Percentiles rank a stretch among this genome's conserved stretches.
These are phyloP conservation scores for Chrysanthemum makinoi DNA, from an alignment of 129 eudicot genomes.

Conservation along the genomic window DNA sequence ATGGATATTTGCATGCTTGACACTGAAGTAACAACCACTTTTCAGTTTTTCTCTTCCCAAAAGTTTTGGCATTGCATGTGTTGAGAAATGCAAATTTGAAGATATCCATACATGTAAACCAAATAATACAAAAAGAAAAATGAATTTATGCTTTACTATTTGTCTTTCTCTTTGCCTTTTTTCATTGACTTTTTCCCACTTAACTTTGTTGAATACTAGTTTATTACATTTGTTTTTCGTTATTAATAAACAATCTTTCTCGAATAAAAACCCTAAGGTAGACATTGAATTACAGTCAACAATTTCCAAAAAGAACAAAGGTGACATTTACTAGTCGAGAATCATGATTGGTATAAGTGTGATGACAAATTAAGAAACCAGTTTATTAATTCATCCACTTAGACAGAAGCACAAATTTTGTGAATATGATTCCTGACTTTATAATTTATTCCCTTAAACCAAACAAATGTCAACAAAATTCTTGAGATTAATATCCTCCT, in stretches of 20 bases:
- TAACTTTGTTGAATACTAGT: neutral
- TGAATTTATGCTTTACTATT: constrained; percentile 35
- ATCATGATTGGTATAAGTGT: too few species aligned
- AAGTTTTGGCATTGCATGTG: constrained; percentile 40
- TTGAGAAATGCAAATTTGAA: constrained; percentile 34
- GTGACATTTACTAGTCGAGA: too few species aligned
- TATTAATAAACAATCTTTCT: constrained; percentile 10
- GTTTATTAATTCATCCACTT: too few species aligned
- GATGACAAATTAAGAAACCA: too few species aligned
- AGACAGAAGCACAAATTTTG: too few species aligned
- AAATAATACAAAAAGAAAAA: constrained; percentile 26
- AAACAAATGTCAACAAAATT: too few species aligned
- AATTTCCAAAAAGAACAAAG: too few species aligned
- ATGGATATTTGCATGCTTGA: constrained; percentile 36
- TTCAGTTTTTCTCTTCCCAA: constrained; percentile 44
- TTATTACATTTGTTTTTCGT: neutral
- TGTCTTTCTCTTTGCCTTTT: constrained; percentile 35
- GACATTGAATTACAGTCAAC: neutral
- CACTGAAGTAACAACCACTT: constrained; percentile 33
- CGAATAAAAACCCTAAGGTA: neutral
- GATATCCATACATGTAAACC: constrained; percentile 27
- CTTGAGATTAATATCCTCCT: too few species aligned
- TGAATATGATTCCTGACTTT: too few species aligned
- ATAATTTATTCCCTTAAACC: too few species aligned
- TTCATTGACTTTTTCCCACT: constrained; percentile 25